Conservation (phyloP, 202 grass and related monocot genomes). For the Schoenoplectus triqueter region DNA sequence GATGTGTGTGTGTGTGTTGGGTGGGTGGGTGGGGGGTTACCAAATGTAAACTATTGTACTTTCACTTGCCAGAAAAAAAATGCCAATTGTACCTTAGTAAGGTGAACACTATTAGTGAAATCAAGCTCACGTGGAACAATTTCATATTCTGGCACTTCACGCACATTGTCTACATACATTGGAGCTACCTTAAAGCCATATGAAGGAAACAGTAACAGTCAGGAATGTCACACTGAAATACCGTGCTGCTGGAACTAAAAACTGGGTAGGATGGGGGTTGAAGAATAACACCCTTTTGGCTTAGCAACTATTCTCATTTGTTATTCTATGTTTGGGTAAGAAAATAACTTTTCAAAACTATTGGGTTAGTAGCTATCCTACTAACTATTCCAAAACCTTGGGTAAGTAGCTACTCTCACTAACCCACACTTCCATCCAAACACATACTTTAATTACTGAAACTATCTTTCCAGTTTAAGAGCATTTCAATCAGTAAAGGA, state of each 20-base stretch:
- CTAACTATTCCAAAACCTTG: no score
- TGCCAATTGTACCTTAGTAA: conserved; percentile 63
- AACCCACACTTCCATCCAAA: background rate
- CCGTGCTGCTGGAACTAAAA: background rate
- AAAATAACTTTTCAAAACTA: no score
- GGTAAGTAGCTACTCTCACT: no score
- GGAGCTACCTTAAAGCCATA: conserved; percentile 75
- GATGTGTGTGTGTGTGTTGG: no score
- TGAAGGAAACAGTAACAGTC: conserved; percentile 34
- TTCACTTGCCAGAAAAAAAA: no score
- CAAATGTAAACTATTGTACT: no score
- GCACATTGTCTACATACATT: conserved; percentile 78
- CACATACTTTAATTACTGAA: background rate
- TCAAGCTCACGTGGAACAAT: conserved; percentile 72
- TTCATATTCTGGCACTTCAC: conserved; percentile 92
- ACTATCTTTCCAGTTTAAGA: conserved; percentile 6
- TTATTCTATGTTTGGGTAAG: no score
- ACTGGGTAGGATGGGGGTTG: background rate
- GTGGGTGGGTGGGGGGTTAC: no score
- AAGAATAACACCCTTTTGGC: no score
- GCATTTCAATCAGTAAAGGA: background rate
- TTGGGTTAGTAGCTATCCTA: no score
- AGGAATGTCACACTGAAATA: conserved; percentile 27
- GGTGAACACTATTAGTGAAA: conserved; percentile 62
- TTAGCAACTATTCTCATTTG: no score